Conservation (phyloP, 495 filamentous ascomycete species). For the Niebla homalea region DNA sequence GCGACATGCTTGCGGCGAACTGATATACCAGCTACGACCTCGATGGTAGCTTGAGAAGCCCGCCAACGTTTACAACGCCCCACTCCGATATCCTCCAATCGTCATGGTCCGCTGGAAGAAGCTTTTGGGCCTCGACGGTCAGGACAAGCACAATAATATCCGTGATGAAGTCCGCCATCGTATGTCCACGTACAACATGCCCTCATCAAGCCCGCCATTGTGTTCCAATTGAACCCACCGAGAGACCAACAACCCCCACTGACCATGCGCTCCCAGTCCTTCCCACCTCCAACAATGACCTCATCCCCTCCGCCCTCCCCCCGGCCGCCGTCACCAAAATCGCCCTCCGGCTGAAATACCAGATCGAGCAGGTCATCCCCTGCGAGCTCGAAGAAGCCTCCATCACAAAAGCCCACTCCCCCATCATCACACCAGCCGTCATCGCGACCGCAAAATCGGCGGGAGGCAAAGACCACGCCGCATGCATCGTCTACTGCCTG, state of each 20-base stretch:
- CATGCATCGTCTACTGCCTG: slow-evolving; percentile 75
- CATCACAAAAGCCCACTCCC: slow-evolving; percentile 67
- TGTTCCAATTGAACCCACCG: slow-evolving; percentile 23
- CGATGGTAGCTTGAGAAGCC: too few species aligned
- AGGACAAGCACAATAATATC: slow-evolving; percentile 19
- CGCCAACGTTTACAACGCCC: too few species aligned
- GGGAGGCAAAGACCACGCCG: slow-evolving; percentile 58
- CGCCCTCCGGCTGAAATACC: slow-evolving; percentile 76
- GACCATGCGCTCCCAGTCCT: slow-evolving; percentile 36
- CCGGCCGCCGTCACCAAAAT: slow-evolving; percentile 68
- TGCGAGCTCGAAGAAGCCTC: slow-evolving; percentile 66
- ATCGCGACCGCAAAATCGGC: slow-evolving; percentile 66
- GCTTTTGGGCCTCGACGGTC: slow-evolving; percentile 22
- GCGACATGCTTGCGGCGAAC: too few species aligned
- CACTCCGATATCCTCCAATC: neutral
- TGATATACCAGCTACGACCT: too few species aligned
- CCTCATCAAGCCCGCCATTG: neutral
- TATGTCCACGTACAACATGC: slow-evolving; percentile 9
- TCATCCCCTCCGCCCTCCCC: slow-evolving; percentile 47
- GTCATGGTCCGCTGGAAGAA: slow-evolving; percentile 28
- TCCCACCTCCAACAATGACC: slow-evolving; percentile 42
- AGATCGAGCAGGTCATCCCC: slow-evolving; percentile 76
- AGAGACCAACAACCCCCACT: slow-evolving; percentile 11
- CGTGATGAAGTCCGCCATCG: slow-evolving; percentile 26
- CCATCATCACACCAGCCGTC: slow-evolving; percentile 68